Base-by-base conservation (phyloP, 495 filamentous ascomycete genomes). In the Evansstolkia leycettana region DNA sequence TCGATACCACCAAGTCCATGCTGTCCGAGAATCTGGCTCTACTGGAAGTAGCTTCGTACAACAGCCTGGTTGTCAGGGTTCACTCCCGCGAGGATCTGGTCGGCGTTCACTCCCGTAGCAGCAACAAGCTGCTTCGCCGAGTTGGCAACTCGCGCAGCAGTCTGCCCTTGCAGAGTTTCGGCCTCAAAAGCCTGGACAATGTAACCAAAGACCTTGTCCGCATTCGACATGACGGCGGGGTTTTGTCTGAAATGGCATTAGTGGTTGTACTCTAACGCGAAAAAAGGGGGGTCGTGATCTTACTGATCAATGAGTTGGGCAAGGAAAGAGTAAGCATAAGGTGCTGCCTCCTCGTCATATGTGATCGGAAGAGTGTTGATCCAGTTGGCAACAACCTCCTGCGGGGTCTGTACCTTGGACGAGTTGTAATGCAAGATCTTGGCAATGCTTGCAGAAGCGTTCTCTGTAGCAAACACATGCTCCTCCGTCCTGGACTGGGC, bases 331-430 rank as follows among this genome's bases (percentile, higher is more conserved):
- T 99, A 99, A 0, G 88, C 88, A 52, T 93, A 96, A 18, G 92
- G 90, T 2, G 92, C 92, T 2, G 90, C 92, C 62, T 96, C 92
- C 55, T 96, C 92, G 45, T 99, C 92, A 51, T 92, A 93, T 3
- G 79, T 77, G 29, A 99, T 79, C 1, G 92, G 92, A 17, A 99
- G 62, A 1, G 84, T 94, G 15, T 82, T 76, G 17, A 99, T 64
- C 92, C 92, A 99, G 53, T 75, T 77, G 20, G 58, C 55, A 17
- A 82, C 74, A 19, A 95, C 66, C 18, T 82, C 69, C 47, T 86
- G 76, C 14, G 76, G 60, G 49, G 86, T 78, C 27, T 58, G 60
- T 14, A 98, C 75, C 55, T 81, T 83, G 39, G 66, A 67, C 2
- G 71, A 51, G 58, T 94, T 94, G 66, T 73, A 93, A 47, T 90